phyloP scores from a whole-genome alignment of 495 filamentous ascomycete species.

The Astrothelium subdiscretum region DNA sequence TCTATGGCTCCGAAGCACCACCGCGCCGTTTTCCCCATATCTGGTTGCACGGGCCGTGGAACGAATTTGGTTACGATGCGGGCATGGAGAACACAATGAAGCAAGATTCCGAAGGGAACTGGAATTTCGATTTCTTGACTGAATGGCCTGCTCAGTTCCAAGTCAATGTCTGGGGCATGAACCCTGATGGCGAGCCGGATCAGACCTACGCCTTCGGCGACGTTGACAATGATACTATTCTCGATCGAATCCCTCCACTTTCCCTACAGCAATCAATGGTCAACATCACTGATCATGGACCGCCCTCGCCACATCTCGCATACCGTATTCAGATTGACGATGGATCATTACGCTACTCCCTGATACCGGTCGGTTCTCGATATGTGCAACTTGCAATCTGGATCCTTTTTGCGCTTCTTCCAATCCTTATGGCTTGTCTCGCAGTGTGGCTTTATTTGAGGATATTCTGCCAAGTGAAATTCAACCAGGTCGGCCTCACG shows the following conservation, averaged over 20 bases:
- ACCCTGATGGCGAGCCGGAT: slow-evolving; percentile 53
- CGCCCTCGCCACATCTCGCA: slow-evolving; percentile 42
- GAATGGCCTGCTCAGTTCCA: slow-evolving; percentile 56
- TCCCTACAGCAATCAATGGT: slow-evolving; percentile 43
- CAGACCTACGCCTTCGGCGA: slow-evolving; percentile 48
- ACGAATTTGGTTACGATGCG: slow-evolving; percentile 57
- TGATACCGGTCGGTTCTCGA: slow-evolving; percentile 43
- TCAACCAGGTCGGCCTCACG: slow-evolving; percentile 53
- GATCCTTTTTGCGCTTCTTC: slow-evolving; percentile 45
- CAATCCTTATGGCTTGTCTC: slow-evolving; percentile 36
- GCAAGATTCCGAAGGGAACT: slow-evolving; percentile 42
- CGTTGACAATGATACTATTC: slow-evolving; percentile 46
- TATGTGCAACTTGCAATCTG: slow-evolving; percentile 48
- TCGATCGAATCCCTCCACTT: slow-evolving; percentile 54
- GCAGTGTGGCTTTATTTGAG: slow-evolving; percentile 51
- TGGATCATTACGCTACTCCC: slow-evolving; percentile 37
- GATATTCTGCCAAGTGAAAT: slow-evolving; percentile 59
- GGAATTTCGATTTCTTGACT: slow-evolving; percentile 51
- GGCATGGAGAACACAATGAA: slow-evolving; percentile 46
- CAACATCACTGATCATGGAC: slow-evolving; percentile 46
- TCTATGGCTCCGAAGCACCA: slow-evolving; percentile 25
- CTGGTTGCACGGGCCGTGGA: slow-evolving; percentile 54
- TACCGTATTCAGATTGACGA: slow-evolving; percentile 50
- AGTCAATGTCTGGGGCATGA: slow-evolving; percentile 60
- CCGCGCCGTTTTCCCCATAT: slow-evolving; percentile 52